Evolutionary conservation across 2,329 filamentous ascomycete species (phyloP), one percentile per base, ranked within the genome.

Genomic region (Penicillium hesseltinei): DNA sequence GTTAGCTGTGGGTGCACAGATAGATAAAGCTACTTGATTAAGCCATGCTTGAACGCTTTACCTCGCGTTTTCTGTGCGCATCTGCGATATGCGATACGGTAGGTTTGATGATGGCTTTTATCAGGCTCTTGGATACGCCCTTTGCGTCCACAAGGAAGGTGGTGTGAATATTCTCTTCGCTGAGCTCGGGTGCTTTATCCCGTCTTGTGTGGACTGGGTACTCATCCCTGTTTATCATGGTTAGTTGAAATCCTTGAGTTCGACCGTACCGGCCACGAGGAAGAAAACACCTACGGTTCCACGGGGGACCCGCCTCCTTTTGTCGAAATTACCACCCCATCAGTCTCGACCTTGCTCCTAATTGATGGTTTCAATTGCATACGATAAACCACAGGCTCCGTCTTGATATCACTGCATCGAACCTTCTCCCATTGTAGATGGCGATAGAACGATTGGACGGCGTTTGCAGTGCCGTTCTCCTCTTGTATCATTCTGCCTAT

Each of bases 21-120:
- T 9, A n/a, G 35, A n/a, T n/a, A 38, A 38, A n/a, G 7, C 7
- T 3, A n/a, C 17, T 36, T 36, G 17, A 17, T n/a, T 36, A 36
- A n/a, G 17, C 39, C 21, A 6, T 8, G 11, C 9, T 42, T 31
- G 39, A 2, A n/a, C 8, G 13, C 11, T 5, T 42, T 21, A 46
- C 43, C 29, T 54, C 50, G 1, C 36, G 29, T 36, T 19, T 23
- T 9, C 45, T 54, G n/a, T 46, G 36, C 2, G 56, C 51, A 40
- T 51, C 51, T n/a, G 46, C 23, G 31, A 58, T 58, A 13, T 58
- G 56, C 17, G 40, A 54, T 11, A 58, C 15, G 4, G 56, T 58
- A 5, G 56, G 56, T 33, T 58, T 58, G 40, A 51, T 21, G 25
- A 58, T 58, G 8, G 56, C 56, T 21, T 58, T 58, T 4, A 58